phyloP scores from a whole-genome alignment of 2,329 filamentous ascomycete species.

The Talaromyces sp. region DNA sequence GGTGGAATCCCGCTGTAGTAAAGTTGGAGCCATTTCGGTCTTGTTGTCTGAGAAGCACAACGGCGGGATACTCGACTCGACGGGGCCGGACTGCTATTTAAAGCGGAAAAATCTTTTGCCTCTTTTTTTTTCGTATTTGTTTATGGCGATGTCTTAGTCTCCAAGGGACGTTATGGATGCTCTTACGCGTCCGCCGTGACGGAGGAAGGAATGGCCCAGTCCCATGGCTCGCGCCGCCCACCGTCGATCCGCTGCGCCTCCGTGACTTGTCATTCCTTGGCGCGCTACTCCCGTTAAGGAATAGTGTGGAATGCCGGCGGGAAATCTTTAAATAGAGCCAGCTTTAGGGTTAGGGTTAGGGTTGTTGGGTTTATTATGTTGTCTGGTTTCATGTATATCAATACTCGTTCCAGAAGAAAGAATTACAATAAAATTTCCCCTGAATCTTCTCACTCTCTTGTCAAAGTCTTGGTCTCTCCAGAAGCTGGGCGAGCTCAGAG shows the following conservation, averaged over 20 bases:
- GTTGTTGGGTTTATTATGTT: not conserved
- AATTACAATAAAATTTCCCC: not conserved
- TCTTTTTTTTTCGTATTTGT: not conserved
- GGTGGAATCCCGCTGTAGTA: not conserved
- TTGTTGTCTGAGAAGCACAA: not conserved
- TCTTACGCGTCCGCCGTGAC: not conserved
- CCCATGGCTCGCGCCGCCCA: not conserved
- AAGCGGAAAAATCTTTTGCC: not conserved
- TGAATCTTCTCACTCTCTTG: not conserved
- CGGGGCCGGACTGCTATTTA: not conserved
- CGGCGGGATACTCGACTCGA: not conserved
- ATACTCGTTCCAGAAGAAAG: not conserved
- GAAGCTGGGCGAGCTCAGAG: not conserved
- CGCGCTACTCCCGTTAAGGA: not conserved
- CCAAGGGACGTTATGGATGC: not conserved
- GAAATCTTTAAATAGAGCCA: not conserved
- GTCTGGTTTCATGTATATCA: not conserved
- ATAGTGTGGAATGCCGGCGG: not conserved
- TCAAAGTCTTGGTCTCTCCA: not conserved
- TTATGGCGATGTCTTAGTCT: not conserved
- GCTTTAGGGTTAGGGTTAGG: not conserved
- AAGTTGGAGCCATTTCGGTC: conserved; percentile 6
- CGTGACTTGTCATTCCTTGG: not conserved
- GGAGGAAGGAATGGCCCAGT: not conserved
- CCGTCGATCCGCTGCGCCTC: not conserved